Percentiles rank a stretch among this genome's conserved stretches.
These are phyloP conservation scores for Cladosporium velox DNA, from an alignment of 2,329 filamentous ascomycete species.

Conservation along the genomic window DNA sequence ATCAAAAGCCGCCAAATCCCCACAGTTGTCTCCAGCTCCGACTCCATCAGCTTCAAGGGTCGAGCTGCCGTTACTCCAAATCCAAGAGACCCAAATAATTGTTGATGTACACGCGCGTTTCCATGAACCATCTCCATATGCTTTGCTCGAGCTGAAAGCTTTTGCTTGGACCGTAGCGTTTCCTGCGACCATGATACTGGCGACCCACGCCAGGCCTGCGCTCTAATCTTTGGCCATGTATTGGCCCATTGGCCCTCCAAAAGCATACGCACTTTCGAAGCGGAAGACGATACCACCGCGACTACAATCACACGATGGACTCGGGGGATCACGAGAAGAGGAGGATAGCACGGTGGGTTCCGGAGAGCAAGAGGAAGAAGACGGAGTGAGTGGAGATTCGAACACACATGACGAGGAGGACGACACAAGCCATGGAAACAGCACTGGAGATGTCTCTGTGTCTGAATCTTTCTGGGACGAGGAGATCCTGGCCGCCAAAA, in stretches of 20 bases:
- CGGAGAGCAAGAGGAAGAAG: conserved; percentile 20
- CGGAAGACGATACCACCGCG: conserved; percentile 55
- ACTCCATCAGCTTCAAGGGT: not conserved
- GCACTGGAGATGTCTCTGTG: not conserved
- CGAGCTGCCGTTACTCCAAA: not conserved
- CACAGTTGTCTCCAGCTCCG: not conserved
- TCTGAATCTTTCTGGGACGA: conserved; percentile 22
- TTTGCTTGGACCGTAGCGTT: not conserved
- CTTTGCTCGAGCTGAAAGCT: conserved; percentile 1
- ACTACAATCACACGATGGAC: conserved; percentile 61
- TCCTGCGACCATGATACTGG: conserved; percentile 12
- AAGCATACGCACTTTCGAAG: conserved; percentile 77
- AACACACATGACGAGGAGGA: not conserved
- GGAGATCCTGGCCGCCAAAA: conserved; percentile 69
- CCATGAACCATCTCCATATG: not conserved
- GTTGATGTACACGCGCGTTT: not conserved
- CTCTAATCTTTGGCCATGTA: conserved; percentile 63
- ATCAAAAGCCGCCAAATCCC: not conserved
- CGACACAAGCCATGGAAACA: not conserved
- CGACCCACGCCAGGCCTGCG: not conserved
- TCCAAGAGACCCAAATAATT: not conserved
- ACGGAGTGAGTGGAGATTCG: not conserved
- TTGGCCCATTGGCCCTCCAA: conserved; percentile 84
- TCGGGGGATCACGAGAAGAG: conserved; percentile 23
- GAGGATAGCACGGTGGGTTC: not conserved